Percentiles rank a stretch among this genome's conserved stretches.
Evolutionary conservation across 768 basidiomycete genomes (phyloP).

Genomic region (Rhizopogon salebrosus): DNA sequence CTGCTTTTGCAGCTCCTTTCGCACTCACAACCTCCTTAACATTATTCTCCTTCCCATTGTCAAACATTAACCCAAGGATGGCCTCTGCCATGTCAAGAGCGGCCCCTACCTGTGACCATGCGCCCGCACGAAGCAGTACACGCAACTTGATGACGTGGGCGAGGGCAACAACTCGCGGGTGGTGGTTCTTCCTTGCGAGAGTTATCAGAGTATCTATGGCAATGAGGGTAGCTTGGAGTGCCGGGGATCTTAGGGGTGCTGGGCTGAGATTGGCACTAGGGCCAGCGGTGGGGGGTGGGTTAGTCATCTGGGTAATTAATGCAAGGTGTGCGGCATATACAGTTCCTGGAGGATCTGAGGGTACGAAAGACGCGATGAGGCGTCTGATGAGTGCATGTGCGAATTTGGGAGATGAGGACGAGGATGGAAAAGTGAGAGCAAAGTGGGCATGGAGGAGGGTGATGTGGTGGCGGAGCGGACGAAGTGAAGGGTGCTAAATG

Average conservation of each 20-base stretch:
- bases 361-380: conserved; percentile 40
- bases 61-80: conserved; percentile 37
- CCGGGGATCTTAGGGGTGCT: conserved; percentile 6
- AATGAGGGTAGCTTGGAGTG: conserved; percentile 26
- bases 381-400: conserved; percentile 56
- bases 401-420: conserved; percentile 34
- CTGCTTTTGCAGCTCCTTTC: conserved; percentile 8
- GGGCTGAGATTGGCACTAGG: not conserved
- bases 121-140: conserved; percentile 45
- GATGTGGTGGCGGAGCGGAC: conserved; percentile 54
- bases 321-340: conserved; percentile 53
- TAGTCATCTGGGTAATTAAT: conserved; percentile 41
- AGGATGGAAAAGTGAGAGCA: conserved; percentile 4
- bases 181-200: conserved; percentile 27
- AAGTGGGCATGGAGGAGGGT: conserved; percentile 60
- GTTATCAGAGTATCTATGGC: conserved; percentile 29
- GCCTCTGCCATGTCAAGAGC: conserved; percentile 47
- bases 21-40: conserved; percentile 3
- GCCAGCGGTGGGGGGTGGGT: conserved; percentile 9
- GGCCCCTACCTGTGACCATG: conserved; percentile 48
- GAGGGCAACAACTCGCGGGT: conserved; percentile 43
- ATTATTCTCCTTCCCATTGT: conserved; percentile 2
- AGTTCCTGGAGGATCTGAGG: conserved; percentile 46
- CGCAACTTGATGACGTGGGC: conserved; percentile 53
- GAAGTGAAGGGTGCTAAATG: conserved; percentile 58